Evolutionary conservation across 2,329 filamentous ascomycete genomes (phyloP).

Genomic region (Aspergillus bombycis): DNA sequence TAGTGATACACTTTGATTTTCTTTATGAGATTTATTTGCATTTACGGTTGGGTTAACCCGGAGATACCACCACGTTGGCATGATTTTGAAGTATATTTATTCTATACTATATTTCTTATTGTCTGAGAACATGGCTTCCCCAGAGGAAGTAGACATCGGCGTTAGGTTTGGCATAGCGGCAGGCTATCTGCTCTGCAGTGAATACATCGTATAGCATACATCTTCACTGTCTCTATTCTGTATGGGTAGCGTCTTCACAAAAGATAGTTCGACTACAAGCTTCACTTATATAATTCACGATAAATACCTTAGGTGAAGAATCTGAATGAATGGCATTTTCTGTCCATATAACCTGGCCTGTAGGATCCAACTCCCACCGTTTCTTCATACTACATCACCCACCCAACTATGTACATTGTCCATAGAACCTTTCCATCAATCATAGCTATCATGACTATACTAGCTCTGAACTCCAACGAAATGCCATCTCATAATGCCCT

Average conservation of each 20-base stretch:
- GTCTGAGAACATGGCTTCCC: background rate
- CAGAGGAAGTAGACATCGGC: slow-evolving; percentile 2
- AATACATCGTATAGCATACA: background rate
- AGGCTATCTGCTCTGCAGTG: background rate
- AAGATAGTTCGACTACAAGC: background rate
- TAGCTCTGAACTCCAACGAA: background rate
- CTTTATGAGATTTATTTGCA: slow-evolving; percentile 26
- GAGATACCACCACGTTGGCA: slow-evolving; percentile 35
- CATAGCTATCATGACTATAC: background rate
- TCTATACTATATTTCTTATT: slow-evolving; percentile 13
- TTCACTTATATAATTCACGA: background rate
- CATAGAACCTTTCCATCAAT: background rate
- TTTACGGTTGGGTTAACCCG: slow-evolving; percentile 30
- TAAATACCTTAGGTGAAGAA: background rate
- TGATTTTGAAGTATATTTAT: slow-evolving; percentile 19
- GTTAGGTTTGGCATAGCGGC: slow-evolving; percentile 3
- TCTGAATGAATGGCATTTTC: background rate
- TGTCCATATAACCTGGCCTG: background rate
- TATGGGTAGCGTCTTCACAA: background rate
- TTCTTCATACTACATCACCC: background rate
- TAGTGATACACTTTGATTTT: slow-evolving; percentile 20
- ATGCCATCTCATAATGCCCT: too few species aligned
- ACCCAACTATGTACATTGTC: background rate
- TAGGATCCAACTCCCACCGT: background rate
- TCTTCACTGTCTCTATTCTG: background rate